Base-by-base conservation (phyloP, 257 asterid genomes). In the Thymus mandschuricus region DNA sequence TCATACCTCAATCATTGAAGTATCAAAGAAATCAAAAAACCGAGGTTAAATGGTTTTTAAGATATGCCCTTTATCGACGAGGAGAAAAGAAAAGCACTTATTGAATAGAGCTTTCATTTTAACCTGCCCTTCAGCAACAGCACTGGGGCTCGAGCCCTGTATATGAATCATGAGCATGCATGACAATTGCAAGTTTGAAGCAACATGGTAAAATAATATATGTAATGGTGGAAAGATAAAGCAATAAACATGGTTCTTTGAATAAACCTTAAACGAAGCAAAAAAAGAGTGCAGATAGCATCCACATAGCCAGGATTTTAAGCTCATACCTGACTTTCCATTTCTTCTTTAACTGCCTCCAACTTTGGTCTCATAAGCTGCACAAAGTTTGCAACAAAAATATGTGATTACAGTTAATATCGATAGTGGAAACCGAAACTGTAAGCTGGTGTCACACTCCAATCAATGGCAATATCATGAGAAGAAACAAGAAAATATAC, bases 61-160 rank as follows among this genome's bases (percentile, higher is more conserved):
- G 28, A 48, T 56, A 63, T 33, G 66, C 68, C 62, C 74, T 57
- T 46, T 40, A 65, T 70, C 52, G 31, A 45, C n/a, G 72, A 69
- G 66, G 75, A 66, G 59, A 40, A 71, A 70, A 21, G 79, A 50
- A n/a, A 71, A 93, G 70, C 88, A 94, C 99, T 91, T 88, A 3
- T 62, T 86, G 78, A 89, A 86, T 70, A 94, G 66, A 58, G 68
- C 70, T 69, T 86, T 64, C 95, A 88, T 87, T 79, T 71, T 64
- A 33, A 78, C 71, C 85, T 83, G 99, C 71, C 98, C 98, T 61
- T 94, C 97, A 78, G 90, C 75, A 68, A 85, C 94, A 66, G 96
- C 96, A 50, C 41, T 29, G 62, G 96, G 96, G 65, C 73, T 74
- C 93, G 86, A 86, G 71, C 83, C 97, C 99, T 94, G 89, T 61